phyloP scores from a whole-genome alignment of 73 alveolate genomes.

The Tetrahymena borealis region DNA sequence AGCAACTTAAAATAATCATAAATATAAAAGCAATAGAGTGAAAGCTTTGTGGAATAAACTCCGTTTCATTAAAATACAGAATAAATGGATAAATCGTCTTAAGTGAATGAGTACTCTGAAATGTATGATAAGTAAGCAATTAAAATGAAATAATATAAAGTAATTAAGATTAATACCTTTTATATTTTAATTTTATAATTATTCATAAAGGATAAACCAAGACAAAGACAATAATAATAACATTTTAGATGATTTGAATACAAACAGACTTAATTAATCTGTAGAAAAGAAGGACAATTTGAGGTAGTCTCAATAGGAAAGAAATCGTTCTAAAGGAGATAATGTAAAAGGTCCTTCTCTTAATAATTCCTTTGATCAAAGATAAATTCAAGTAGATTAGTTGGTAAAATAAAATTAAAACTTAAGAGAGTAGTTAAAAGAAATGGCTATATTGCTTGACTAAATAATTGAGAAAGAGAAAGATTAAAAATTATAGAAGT shows the following conservation, averaged over 20 bases:
- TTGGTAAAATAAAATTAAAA: background rate
- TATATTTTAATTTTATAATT: background rate
- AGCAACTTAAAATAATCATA: background rate
- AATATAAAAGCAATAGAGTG: background rate
- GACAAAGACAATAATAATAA: background rate
- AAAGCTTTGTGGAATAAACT: background rate
- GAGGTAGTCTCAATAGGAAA: background rate
- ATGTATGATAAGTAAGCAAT: no score
- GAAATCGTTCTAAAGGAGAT: background rate
- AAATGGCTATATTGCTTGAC: background rate
- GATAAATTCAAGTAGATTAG: background rate
- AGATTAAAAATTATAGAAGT: background rate
- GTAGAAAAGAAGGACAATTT: background rate
- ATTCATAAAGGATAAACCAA: background rate
- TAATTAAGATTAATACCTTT: background rate
- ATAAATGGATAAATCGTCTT: background rate
- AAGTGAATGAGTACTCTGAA: background rate
- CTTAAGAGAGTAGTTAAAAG: background rate
- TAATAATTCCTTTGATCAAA: background rate
- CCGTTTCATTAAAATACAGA: background rate
- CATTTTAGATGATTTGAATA: background rate
- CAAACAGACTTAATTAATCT: background rate
- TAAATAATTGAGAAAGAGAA: background rate
- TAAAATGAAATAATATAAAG: background rate
- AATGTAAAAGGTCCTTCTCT: background rate